phyloP scores from a whole-genome alignment of 768 basidiomycete genomes.

The Lentinula aciculospora region DNA sequence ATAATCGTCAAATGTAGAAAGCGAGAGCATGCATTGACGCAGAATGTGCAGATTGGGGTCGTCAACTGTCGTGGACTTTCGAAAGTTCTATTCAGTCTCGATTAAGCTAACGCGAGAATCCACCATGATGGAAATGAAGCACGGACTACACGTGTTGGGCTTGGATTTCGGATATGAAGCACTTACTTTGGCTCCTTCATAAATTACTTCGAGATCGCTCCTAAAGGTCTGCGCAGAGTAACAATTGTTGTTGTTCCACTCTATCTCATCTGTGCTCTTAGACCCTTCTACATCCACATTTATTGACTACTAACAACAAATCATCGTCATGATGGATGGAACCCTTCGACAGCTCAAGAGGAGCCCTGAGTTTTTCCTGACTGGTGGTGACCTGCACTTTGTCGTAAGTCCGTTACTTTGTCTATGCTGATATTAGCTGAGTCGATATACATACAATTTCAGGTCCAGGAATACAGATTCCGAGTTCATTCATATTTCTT shows the following conservation, averaged over 20 bases:
- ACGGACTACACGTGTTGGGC: constrained; percentile 6
- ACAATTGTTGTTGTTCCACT: neutral
- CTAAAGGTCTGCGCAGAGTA: neutral
- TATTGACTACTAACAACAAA: neutral
- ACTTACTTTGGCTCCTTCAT: neutral
- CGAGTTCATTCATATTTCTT: constrained; percentile 52
- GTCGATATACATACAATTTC: neutral
- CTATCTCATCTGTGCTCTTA: neutral
- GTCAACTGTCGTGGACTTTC: neutral
- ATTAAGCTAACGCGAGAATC: neutral
- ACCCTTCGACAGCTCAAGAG: constrained; percentile 2
- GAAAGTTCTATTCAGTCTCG: neutral
- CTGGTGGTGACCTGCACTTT: constrained; percentile 43
- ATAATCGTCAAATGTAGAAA: neutral
- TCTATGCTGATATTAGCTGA: neutral
- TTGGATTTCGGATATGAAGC: constrained; percentile 1
- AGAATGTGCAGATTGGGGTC: neutral
- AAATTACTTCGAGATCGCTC: neutral
- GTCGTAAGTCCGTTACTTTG: constrained; percentile 26
- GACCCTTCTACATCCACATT: neutral
- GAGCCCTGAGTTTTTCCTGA: constrained; percentile 15
- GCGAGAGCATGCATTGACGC: too few relatives aligned
- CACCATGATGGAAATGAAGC: neutral
- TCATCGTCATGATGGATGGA: neutral
- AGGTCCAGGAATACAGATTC: constrained; percentile 45